These are phyloP conservation scores for Fagopyrum tataricum DNA, from an alignment of 148 eudicot genomes.

Conservation along the genomic window DNA sequence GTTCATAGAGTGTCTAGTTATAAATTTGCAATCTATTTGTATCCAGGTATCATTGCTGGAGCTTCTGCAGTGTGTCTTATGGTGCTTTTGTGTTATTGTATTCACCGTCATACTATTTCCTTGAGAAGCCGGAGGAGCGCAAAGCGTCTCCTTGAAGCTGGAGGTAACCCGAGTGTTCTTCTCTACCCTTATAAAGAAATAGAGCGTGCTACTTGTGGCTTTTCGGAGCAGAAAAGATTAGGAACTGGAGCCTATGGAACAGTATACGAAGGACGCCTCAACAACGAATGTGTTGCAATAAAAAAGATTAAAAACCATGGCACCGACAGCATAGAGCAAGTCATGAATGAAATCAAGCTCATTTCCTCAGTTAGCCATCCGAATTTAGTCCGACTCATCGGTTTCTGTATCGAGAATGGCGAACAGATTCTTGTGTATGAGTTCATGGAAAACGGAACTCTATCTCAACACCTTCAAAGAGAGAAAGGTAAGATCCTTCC, in stretches of 20 bases:
- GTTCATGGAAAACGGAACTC: conserved; percentile 80
- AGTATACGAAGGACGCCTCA: conserved; percentile 72
- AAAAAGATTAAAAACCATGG: conserved; percentile 66
- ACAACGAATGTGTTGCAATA: conserved; percentile 70
- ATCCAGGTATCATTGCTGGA: conserved; percentile 56
- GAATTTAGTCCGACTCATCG: conserved; percentile 75
- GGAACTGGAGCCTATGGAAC: conserved; percentile 93
- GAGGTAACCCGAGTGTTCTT: conserved; percentile 50
- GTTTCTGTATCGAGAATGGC: conserved; percentile 75
- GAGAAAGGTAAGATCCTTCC: conserved; percentile 67
- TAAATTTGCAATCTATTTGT: neutral
- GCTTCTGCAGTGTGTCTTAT: conserved; percentile 35
- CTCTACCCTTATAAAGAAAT: conserved; percentile 66
- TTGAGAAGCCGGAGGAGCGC: conserved; percentile 40
- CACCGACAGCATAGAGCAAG: conserved; percentile 56
- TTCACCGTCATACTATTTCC: conserved; percentile 31
- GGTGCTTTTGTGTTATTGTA: conserved; percentile 36
- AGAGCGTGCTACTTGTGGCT: conserved; percentile 66
- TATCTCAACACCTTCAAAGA: conserved; percentile 75
- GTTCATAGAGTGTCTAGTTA: no score
- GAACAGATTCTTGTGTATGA: conserved; percentile 92
- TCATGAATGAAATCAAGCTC: conserved; percentile 87
- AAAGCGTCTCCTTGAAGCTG: conserved; percentile 68
- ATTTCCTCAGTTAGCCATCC: conserved; percentile 81
- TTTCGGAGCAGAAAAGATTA: conserved; percentile 58